Percentiles rank a stretch among this genome's conserved stretches.
phyloP scores from a whole-genome alignment of 441 rosid genomes.

The Erysimum pusillum region DNA sequence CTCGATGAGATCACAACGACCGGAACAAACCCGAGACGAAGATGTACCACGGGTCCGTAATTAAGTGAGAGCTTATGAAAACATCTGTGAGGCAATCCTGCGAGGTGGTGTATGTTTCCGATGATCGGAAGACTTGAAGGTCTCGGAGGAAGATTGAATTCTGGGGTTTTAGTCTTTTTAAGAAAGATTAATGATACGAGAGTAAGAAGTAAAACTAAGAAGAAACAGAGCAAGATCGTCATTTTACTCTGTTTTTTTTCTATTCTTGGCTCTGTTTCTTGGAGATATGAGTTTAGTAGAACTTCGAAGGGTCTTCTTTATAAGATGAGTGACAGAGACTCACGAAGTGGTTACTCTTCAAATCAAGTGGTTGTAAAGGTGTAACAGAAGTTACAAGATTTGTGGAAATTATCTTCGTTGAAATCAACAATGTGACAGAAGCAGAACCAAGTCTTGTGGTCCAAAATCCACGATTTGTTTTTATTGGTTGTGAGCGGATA shows the following conservation, averaged over 20 bases:
- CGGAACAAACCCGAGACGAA: slow-evolving; percentile 43
- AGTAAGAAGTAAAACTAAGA: slow-evolving; percentile 19
- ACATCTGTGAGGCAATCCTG: slow-evolving; percentile 29
- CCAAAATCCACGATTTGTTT: neutral
- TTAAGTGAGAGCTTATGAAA: slow-evolving; percentile 15
- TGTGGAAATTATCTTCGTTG: slow-evolving; percentile 2
- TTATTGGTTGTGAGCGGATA: neutral
- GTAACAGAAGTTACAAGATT: neutral
- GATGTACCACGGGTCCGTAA: slow-evolving; percentile 53
- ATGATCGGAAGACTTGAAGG: slow-evolving; percentile 41
- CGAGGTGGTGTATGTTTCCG: slow-evolving; percentile 43
- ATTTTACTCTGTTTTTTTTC: neutral
- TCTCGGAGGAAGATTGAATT: slow-evolving; percentile 38
- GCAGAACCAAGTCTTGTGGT: neutral
- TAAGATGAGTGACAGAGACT: neutral
- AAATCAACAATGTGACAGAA: neutral
- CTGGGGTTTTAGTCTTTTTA: neutral
- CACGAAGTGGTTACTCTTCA: no score
- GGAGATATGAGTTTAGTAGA: neutral
- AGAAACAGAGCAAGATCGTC: slow-evolving; percentile 34
- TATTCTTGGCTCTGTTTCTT: neutral
- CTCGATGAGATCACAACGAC: slow-evolving; percentile 50
- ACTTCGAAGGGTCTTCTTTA: neutral
- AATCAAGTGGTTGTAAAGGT: neutral
- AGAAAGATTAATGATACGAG: neutral